Evolutionary conservation across 345 rosid species (phyloP).

Genomic region (Pistacia atlantica): DNA sequence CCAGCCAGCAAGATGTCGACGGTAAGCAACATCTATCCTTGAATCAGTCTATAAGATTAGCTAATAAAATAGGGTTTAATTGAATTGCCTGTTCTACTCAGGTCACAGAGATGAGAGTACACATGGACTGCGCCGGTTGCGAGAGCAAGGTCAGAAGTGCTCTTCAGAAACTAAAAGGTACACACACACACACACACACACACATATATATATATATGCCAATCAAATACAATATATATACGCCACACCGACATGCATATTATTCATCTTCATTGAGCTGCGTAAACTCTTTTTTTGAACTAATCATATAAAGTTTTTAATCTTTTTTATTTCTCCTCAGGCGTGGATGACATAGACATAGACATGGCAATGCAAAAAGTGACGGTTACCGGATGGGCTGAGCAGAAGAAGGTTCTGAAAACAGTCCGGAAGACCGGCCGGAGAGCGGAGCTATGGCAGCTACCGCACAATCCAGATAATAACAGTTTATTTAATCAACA

Average conservation of each 20-base stretch:
- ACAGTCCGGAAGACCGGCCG: conserved; percentile 70
- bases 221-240: no score
- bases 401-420: conserved; percentile 77
- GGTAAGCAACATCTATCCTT: neutral
- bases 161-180: conserved; percentile 71
- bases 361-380: conserved; percentile 78
- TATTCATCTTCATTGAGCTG: no score
- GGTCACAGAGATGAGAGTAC: conserved; percentile 83
- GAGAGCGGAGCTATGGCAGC: conserved; percentile 89
- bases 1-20: conserved; percentile 13
- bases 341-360: conserved; percentile 75
- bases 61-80: no score
- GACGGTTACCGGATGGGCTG: conserved; percentile 77
- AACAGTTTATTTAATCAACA: conserved; percentile 47
- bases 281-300: neutral
- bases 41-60: no score
- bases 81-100: conserved; percentile 23
- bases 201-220: neutral
- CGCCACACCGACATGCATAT: no score
- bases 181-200: no score
- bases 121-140: conserved; percentile 88
- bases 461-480: conserved; percentile 63
- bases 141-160: conserved; percentile 63
- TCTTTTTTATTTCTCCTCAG: conserved; percentile 24
- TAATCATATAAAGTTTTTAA: neutral